A percentile compares a stretch with the other conserved stretches of the same genome.
Evolutionary conservation across 148 eudicot species (phyloP).

Genomic region (Chenopodium album): DNA sequence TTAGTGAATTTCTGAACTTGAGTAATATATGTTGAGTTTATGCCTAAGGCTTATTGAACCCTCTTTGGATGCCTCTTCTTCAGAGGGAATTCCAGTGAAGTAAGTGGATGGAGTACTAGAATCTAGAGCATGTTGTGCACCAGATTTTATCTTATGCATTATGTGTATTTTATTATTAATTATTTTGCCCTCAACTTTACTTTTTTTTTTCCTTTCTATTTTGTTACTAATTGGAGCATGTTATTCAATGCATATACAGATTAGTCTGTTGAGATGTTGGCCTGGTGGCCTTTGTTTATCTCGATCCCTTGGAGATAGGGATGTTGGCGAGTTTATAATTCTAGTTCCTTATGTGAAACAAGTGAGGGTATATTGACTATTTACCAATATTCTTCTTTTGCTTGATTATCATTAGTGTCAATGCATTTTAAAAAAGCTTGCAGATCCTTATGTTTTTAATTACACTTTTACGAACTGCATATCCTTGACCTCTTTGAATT

Average conservation of each 20-base stretch:
- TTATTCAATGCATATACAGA: conserved; percentile 33
- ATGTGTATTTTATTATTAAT: neutral
- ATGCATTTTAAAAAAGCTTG: neutral
- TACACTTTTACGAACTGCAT: neutral
- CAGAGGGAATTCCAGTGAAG: too few species aligned
- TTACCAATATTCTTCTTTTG: neutral
- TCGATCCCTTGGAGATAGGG: conserved; percentile 93
- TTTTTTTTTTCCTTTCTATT: neutral
- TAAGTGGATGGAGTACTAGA: too few species aligned
- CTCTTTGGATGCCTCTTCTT: too few species aligned
- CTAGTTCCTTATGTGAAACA: conserved; percentile 96
- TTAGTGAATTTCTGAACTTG: too few species aligned
- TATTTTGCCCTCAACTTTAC: neutral
- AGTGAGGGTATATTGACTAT: conserved; percentile 67
- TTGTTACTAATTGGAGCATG: neutral
- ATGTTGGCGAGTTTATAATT: conserved; percentile 48
- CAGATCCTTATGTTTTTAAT: neutral
- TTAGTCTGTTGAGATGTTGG: conserved; percentile 95
- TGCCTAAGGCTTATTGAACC: too few species aligned
- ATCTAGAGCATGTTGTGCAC: too few species aligned
- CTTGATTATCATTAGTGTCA: neutral
- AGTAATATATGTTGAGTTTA: too few species aligned
- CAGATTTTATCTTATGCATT: too few species aligned
- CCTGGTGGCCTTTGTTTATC: conserved; percentile 88
- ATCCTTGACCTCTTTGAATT: neutral